Evolutionary conservation across 768 basidiomycete species (phyloP).

Genomic region (Leccinum fibrillosum): DNA sequence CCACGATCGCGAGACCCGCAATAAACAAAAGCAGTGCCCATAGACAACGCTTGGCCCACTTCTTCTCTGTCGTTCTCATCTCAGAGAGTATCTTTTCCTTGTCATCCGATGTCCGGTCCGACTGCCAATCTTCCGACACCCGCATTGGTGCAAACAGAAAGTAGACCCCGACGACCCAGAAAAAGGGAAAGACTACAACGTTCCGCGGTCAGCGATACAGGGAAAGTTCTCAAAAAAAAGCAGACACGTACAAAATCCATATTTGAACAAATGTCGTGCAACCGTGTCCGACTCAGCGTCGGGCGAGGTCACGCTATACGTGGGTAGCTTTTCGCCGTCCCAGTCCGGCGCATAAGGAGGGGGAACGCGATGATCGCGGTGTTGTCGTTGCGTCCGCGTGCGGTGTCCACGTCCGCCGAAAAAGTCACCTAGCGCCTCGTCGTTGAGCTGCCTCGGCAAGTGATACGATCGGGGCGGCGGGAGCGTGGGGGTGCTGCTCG

Average conservation of each 20-base stretch:
- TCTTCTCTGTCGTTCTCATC: conserved; percentile 47
- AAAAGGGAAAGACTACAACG: conserved; percentile 52
- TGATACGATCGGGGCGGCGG: conserved; percentile 21
- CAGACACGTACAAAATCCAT: conserved; percentile 52
- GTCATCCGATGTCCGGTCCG: conserved; percentile 53
- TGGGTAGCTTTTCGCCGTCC: conserved; percentile 24
- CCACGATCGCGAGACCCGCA: conserved; percentile 33
- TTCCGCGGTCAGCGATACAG: background rate
- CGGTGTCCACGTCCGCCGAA: conserved; percentile 29
- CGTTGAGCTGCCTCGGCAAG: conserved; percentile 23
- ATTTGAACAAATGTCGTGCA: conserved; percentile 59
- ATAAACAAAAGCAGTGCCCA: conserved; percentile 49
- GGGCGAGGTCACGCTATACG: conserved; percentile 14
- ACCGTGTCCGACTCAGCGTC: conserved; percentile 50
- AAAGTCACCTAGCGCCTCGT: conserved; percentile 32
- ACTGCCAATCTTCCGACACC: conserved; percentile 49
- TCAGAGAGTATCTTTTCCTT: conserved; percentile 42
- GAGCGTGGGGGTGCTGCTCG: conserved; percentile 19
- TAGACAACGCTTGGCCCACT: conserved; percentile 57
- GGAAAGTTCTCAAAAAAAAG: too few relatives aligned
- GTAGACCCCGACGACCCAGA: conserved; percentile 58
- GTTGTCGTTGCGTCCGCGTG: conserved; percentile 15
- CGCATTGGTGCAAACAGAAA: conserved; percentile 54
- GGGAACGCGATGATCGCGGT: conserved; percentile 13
- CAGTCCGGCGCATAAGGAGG: conserved; percentile 47